Evolutionary conservation across 306 rosid genomes (phyloP).

Genomic region (Pyrus pyrifolia): DNA sequence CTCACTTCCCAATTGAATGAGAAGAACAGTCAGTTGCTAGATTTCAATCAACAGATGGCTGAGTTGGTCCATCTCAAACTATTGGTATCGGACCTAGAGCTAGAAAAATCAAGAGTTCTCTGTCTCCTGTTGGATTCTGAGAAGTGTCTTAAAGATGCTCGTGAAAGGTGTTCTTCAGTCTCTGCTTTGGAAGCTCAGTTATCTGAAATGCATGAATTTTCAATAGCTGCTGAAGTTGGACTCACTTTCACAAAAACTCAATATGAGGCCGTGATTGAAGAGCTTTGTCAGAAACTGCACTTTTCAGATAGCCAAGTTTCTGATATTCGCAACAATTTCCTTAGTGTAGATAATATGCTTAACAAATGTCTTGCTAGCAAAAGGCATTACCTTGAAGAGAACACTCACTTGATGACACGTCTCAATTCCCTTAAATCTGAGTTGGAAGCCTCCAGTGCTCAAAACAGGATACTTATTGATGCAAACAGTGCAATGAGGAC

Average conservation of each 20-base stretch:
- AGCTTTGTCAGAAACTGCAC: constrained; percentile 42
- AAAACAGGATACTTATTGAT: constrained; percentile 47
- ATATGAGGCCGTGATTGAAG: constrained; percentile 42
- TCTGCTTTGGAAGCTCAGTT: constrained; percentile 49
- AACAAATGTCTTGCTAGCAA: constrained; percentile 44
- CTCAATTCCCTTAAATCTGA: constrained; percentile 52
- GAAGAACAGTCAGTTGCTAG: constrained; percentile 48
- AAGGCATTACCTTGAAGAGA: constrained; percentile 54
- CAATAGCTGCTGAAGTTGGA: constrained; percentile 55
- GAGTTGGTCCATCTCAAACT: constrained; percentile 55
- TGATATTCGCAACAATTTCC: constrained; percentile 42
- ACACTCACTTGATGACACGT: constrained; percentile 43
- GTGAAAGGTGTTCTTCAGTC: constrained; percentile 42
- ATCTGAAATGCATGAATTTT: constrained; percentile 58
- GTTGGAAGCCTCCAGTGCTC: constrained; percentile 41
- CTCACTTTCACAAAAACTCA: constrained; percentile 56
- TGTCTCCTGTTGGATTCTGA: constrained; percentile 45
- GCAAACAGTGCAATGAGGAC: constrained; percentile 31
- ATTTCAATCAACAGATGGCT: constrained; percentile 41
- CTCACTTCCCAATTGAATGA: constrained; percentile 49
- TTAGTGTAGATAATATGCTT: constrained; percentile 43
- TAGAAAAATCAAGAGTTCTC: constrained; percentile 53
- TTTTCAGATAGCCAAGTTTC: constrained; percentile 40
- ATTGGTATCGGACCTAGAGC: constrained; percentile 44
- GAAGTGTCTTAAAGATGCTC: constrained; percentile 44